These are phyloP conservation scores for Xerocomus amazonicus DNA, from an alignment of 1,284 basidiomycete species.

Conservation along the genomic window DNA sequence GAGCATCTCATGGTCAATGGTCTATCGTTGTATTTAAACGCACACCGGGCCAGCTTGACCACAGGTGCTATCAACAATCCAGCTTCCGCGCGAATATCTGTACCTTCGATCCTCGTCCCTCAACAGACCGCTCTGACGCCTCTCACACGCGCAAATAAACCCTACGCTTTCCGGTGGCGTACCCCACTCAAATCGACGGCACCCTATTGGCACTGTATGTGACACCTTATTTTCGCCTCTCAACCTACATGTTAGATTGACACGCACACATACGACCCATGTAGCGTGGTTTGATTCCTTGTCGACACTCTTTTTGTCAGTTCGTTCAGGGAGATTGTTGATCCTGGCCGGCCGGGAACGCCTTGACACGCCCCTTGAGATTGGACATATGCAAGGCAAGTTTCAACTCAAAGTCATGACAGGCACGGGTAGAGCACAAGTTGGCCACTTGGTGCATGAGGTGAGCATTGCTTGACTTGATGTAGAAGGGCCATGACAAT, in stretches of 20 bases:
- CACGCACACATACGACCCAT: neutral
- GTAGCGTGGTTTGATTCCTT: conserved; percentile 89
- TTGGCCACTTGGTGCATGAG: conserved; percentile 95
- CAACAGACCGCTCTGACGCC: conserved; percentile 39
- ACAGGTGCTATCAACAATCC: conserved; percentile 73
- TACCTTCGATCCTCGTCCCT: conserved; percentile 71
- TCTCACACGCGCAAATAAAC: conserved; percentile 25
- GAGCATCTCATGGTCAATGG: conserved; percentile 34
- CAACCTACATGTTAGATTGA: neutral
- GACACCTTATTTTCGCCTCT: neutral
- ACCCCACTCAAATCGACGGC: conserved; percentile 83
- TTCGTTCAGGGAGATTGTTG: conserved; percentile 79
- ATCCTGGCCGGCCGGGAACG: conserved; percentile 92
- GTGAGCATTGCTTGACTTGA: conserved; percentile 39
- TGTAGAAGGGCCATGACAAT: neutral
- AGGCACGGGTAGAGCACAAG: conserved; percentile 40
- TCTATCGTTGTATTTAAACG: neutral
- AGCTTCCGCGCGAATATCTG: conserved; percentile 78
- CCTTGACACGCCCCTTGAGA: conserved; percentile 91
- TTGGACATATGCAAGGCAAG: conserved; percentile 98
- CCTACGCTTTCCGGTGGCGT: conserved; percentile 63
- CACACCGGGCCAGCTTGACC: conserved; percentile 6
- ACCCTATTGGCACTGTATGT: conserved; percentile 84
- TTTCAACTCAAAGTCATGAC: conserved; percentile 90
- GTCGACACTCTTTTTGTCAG: conserved; percentile 72